Base-by-base conservation (phyloP, 805 yeast genomes). In the Allodekkera sacchari region DNA sequence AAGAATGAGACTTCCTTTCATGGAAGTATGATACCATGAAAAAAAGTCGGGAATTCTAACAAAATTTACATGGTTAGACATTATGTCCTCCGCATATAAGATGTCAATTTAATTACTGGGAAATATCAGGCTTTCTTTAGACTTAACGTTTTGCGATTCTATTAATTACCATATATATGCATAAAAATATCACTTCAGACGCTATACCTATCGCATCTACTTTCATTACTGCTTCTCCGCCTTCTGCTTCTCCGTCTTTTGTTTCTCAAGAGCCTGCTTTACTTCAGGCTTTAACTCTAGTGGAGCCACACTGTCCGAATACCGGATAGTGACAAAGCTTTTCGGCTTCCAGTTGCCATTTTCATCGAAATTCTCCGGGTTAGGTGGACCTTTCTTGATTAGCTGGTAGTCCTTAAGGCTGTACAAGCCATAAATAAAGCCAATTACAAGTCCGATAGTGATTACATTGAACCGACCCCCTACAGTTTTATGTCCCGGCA, bases 301-400 rank as follows among this genome's bases (percentile, higher is more conserved):
- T 0, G 68, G 66, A 14, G 55, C 54, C 31, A 59, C 55, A 11
- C 39, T 39, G 23, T 59, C 60, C 18, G 55, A 48, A 31, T 59
- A 55, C 10, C 47, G 43, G 9, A 66, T 52, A 25, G 38, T 55
- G 32, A 64, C 49, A 17, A 50, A 53, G 6, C 62, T 57, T 23
- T 42, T 41, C 25, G 48, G 55, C 25, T 60, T 59, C 41, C 62
- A 57, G 10, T 63, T 56, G 0, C 64, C 63, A 26, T 62, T 47
- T 27, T 54, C 56, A 31, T 63, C 63, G 27, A 49, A 53, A 35
- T 54, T 53, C 16, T 52, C 60, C 4, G 59, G 55, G 30, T 54
- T 54, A 1, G 67, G 58, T 17, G 70, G 68, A 10, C 55, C 42
- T 33, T 53, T 57, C 41, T 64, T 65, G 25, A 66, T 44, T 32